phyloP scores from a whole-genome alignment of 2,329 filamentous ascomycete species.

The Torrubiella hemipterigena region DNA sequence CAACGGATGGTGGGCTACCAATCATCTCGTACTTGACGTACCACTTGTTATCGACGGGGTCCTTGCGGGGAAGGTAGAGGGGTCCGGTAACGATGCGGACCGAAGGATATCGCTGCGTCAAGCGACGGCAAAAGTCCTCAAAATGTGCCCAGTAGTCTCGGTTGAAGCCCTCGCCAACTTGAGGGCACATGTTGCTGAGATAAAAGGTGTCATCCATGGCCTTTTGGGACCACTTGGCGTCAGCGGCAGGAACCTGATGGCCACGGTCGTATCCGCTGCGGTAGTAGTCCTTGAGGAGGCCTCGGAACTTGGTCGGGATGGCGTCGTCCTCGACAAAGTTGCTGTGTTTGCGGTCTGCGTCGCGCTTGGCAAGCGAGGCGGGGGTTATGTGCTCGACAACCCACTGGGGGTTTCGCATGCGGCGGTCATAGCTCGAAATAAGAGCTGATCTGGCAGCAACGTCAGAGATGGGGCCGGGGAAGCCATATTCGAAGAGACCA shows the following conservation, averaged over 20 bases:
- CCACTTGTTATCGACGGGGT: slow-evolving; percentile 82
- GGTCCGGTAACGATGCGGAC: slow-evolving; percentile 91
- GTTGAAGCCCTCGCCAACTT: slow-evolving; percentile 97
- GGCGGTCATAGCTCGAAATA: slow-evolving; percentile 81
- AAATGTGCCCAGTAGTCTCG: slow-evolving; percentile 99
- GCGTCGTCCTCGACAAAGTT: slow-evolving; percentile 68
- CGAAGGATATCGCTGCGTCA: slow-evolving; percentile 70
- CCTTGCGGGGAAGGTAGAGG: slow-evolving; percentile 78
- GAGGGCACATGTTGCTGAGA: slow-evolving; percentile 93
- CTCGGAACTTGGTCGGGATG: slow-evolving; percentile 80
- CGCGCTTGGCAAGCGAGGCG: slow-evolving; percentile 59
- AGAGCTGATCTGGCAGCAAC: slow-evolving; percentile 65
- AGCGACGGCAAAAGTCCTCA: slow-evolving; percentile 85
- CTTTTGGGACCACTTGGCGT: slow-evolving; percentile 87
- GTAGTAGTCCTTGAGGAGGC: slow-evolving; percentile 85
- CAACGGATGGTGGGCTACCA: slow-evolving; percentile 82
- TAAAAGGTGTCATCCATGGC: slow-evolving; percentile 95
- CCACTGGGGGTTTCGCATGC: slow-evolving; percentile 86
- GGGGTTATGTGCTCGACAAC: slow-evolving; percentile 94
- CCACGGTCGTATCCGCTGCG: slow-evolving; percentile 90
- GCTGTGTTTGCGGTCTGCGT: slow-evolving; percentile 76
- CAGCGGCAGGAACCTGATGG: slow-evolving; percentile 92
- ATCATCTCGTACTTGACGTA: slow-evolving; percentile 93
- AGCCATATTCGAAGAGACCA: slow-evolving; percentile 75
- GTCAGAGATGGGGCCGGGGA: slow-evolving; percentile 83